Conservation (phyloP, 129 eudicot species). For the Ambrosia artemisiifolia region DNA sequence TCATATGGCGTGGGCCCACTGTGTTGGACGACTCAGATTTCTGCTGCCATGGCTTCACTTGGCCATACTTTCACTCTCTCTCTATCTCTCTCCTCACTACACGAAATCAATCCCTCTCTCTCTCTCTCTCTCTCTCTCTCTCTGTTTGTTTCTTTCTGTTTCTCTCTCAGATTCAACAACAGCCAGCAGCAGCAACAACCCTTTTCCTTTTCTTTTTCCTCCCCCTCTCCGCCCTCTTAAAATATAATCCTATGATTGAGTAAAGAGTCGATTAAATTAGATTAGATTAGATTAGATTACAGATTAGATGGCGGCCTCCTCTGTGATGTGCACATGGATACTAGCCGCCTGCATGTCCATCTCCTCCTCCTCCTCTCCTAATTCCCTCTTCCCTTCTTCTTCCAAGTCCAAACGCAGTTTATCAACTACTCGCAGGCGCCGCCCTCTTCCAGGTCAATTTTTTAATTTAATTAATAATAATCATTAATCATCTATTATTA, state of each 20-base stretch:
- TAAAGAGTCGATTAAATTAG: too few species aligned
- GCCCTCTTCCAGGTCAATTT: too few species aligned
- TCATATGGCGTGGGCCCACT: slow-evolving; percentile 22
- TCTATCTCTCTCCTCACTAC: slow-evolving; percentile 13
- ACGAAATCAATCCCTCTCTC: too few species aligned
- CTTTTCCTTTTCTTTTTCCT: not conserved
- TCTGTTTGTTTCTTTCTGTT: slow-evolving; percentile 2
- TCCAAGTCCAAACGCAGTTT: not conserved
- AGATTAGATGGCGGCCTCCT: slow-evolving; percentile 36
- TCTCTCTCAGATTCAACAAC: slow-evolving; percentile 20
- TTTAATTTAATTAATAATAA: too few species aligned
- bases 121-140: slow-evolving; percentile 6
- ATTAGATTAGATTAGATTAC: too few species aligned
- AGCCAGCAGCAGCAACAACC: slow-evolving; percentile 12
- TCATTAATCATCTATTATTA: too few species aligned
- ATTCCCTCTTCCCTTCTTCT: not conserved
- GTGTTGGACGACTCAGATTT: slow-evolving; percentile 39
- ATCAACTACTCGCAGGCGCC: slow-evolving; percentile 20
- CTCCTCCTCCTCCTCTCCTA: slow-evolving; percentile 7
- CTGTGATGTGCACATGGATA: slow-evolving; percentile 45
- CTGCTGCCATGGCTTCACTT: slow-evolving; percentile 24
- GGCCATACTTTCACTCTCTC: slow-evolving; percentile 16
- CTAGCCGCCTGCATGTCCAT: slow-evolving; percentile 64
- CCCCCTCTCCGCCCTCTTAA: slow-evolving; percentile 15
- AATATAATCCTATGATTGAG: too few species aligned